Percentiles rank a stretch among this genome's conserved stretches.
phyloP scores from a whole-genome alignment of 2,329 filamentous ascomycete genomes.

The Colletotrichum sublineola region DNA sequence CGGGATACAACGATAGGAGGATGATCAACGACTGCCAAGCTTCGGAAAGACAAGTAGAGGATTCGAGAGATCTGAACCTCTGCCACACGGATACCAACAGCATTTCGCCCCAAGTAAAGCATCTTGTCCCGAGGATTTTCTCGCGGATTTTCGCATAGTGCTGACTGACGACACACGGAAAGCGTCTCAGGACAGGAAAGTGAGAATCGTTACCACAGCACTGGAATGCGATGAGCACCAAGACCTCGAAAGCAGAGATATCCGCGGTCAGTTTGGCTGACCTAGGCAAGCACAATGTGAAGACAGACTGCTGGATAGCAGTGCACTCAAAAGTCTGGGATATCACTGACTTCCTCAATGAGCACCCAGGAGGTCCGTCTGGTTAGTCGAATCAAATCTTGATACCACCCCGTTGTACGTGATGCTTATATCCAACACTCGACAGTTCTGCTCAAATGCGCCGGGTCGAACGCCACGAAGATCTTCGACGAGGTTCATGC shows the following conservation, averaged over 20 bases:
- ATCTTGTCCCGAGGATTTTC: background rate
- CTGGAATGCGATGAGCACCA: slow-evolving; percentile 16
- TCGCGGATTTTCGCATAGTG: no score
- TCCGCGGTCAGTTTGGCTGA: slow-evolving; percentile 49
- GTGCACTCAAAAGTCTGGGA: slow-evolving; percentile 78
- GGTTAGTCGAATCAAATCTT: slow-evolving; percentile 43
- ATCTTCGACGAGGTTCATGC: slow-evolving; percentile 53
- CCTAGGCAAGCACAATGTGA: slow-evolving; percentile 62
- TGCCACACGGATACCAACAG: background rate
- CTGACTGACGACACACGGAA: no score
- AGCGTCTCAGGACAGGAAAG: background rate
- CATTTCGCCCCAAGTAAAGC: no score
- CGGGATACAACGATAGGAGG: slow-evolving; percentile 28
- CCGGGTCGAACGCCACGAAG: slow-evolving; percentile 52
- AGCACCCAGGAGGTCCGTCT: slow-evolving; percentile 54
- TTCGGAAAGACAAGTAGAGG: background rate
- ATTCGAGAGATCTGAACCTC: no score
- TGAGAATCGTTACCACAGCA: background rate
- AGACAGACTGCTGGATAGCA: slow-evolving; percentile 74
- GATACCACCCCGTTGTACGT: background rate
- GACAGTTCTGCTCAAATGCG: slow-evolving; percentile 58
- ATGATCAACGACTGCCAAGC: background rate
- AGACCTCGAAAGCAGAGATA: slow-evolving; percentile 2
- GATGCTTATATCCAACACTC: slow-evolving; percentile 43
- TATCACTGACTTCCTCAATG: slow-evolving; percentile 72